Evolutionary conservation across 306 rosid species (phyloP).

Genomic region (Dryas drummondii): DNA sequence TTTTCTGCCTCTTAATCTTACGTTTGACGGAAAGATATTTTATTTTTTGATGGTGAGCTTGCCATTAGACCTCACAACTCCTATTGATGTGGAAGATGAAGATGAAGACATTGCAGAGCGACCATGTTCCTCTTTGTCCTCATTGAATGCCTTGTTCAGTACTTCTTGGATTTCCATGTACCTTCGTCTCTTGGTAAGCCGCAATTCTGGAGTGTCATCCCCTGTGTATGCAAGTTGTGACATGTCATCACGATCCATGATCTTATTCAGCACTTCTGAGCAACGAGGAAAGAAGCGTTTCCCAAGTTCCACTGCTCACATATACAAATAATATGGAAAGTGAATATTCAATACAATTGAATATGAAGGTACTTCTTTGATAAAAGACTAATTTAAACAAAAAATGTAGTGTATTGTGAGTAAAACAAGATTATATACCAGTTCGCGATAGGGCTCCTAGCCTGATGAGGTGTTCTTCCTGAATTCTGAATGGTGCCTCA

Average conservation of each 20-base stretch:
- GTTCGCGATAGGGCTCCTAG: constrained; percentile 55
- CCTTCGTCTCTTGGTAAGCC: constrained; percentile 42
- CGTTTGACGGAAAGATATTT: background rate
- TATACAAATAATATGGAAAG: background rate
- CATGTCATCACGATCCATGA: constrained; percentile 68
- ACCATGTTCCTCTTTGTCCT: constrained; percentile 56
- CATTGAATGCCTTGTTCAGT: constrained; percentile 51
- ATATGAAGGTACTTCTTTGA: background rate
- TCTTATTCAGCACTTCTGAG: constrained; percentile 59
- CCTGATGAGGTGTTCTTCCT: constrained; percentile 63
- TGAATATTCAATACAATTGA: background rate
- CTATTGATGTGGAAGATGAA: constrained; percentile 55
- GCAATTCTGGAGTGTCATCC: constrained; percentile 49
- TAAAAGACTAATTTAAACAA: no score
- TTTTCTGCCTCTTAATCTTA: background rate
- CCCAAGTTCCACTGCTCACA: constrained; percentile 58
- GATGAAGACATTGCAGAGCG: constrained; percentile 56
- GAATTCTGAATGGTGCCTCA: constrained; percentile 60
- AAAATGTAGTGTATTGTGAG: background rate
- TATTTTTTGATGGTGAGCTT: constrained; percentile 24
- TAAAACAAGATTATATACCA: constrained; percentile 35
- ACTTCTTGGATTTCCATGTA: constrained; percentile 60
- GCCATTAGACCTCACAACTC: constrained; percentile 30
- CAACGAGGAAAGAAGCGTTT: constrained; percentile 80
- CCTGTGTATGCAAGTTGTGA: constrained; percentile 49